Conservation (phyloP, 163 green algal genomes). For the Picocystis sp. region DNA sequence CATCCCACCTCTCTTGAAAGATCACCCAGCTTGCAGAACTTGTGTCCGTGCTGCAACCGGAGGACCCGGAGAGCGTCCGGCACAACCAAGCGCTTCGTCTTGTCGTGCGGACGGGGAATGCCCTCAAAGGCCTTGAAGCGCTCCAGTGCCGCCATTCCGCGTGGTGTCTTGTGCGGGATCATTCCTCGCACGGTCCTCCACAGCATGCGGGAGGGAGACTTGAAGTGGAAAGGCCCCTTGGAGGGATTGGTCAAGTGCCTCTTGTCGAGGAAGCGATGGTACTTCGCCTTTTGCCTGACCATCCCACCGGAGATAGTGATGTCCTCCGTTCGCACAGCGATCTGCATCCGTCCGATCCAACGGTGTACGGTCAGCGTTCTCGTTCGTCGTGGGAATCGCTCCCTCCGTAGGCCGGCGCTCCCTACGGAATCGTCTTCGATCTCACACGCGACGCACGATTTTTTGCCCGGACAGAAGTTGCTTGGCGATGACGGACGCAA, state of each 20-base stretch:
- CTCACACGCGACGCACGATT: conserved; percentile 42
- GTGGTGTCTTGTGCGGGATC: conserved; percentile 92
- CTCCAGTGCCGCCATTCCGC: conserved; percentile 77
- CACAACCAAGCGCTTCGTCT: conserved; percentile 81
- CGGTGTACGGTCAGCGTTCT: not conserved
- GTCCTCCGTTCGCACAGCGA: conserved; percentile 78
- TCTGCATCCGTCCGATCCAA: conserved; percentile 30
- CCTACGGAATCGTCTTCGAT: not conserved
- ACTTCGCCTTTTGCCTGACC: conserved; percentile 97
- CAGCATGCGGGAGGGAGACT: conserved; percentile 80
- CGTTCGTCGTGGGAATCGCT: not conserved
- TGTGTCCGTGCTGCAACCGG: conserved; percentile 53
- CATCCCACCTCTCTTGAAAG: conserved; percentile 80
- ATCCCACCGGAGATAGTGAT: conserved; percentile 91
- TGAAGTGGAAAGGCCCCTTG: conserved; percentile 83
- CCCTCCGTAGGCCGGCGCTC: not conserved
- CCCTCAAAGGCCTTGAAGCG: conserved; percentile 92
- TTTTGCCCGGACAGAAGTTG: conserved; percentile 88
- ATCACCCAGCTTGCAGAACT: conserved; percentile 55
- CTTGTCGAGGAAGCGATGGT: conserved; percentile 86
- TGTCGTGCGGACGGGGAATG: conserved; percentile 88
- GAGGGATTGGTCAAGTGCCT: conserved; percentile 85
- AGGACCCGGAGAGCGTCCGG: conserved; percentile 73
- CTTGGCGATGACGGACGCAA: conserved; percentile 92
- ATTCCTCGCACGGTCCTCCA: conserved; percentile 72